A percentile compares a stretch with the other conserved stretches of the same genome.
These are phyloP conservation scores for Scopulariopsis brevicaulis DNA, from an alignment of 2,329 filamentous ascomycete genomes.

Conservation along the genomic window DNA sequence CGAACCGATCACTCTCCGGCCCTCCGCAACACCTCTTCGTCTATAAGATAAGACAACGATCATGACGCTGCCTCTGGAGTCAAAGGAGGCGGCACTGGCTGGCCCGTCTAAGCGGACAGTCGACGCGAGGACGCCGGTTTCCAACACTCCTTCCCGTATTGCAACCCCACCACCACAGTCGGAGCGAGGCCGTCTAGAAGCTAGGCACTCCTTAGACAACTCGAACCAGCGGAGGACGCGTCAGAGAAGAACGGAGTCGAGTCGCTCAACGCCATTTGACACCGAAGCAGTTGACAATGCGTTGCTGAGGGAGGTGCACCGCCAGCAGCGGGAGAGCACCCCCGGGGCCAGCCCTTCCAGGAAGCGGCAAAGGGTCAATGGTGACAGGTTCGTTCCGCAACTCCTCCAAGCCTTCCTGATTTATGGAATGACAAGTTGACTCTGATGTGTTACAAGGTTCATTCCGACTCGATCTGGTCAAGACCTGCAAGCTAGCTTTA, in stretches of 20 bases:
- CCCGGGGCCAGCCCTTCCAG: slow-evolving; percentile 42
- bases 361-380: slow-evolving; percentile 49
- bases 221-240: slow-evolving; percentile 14
- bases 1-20: neutral
- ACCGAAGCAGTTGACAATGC: slow-evolving; percentile 37
- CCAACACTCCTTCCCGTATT: slow-evolving; percentile 20
- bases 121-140: slow-evolving; percentile 16
- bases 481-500: slow-evolving; percentile 88
- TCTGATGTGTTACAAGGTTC: slow-evolving; percentile 50
- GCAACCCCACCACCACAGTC: slow-evolving; percentile 32
- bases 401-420: neutral
- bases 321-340: slow-evolving; percentile 38
- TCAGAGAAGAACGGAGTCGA: slow-evolving; percentile 1
- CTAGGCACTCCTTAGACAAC: slow-evolving; percentile 25
- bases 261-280: slow-evolving; percentile 29
- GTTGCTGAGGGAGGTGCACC: slow-evolving; percentile 37
- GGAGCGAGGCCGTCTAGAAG: slow-evolving; percentile 29
- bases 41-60: neutral
- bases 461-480: slow-evolving; percentile 91
- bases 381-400: slow-evolving; percentile 38
- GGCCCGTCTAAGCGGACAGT: slow-evolving; percentile 1
- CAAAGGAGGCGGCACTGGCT: slow-evolving; percentile 8
- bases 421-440: neutral
- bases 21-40: neutral
- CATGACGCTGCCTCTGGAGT: slow-evolving; percentile 23